phyloP scores from a whole-genome alignment of 2,329 filamentous ascomycete genomes.

The Fusarium coffeatum region DNA sequence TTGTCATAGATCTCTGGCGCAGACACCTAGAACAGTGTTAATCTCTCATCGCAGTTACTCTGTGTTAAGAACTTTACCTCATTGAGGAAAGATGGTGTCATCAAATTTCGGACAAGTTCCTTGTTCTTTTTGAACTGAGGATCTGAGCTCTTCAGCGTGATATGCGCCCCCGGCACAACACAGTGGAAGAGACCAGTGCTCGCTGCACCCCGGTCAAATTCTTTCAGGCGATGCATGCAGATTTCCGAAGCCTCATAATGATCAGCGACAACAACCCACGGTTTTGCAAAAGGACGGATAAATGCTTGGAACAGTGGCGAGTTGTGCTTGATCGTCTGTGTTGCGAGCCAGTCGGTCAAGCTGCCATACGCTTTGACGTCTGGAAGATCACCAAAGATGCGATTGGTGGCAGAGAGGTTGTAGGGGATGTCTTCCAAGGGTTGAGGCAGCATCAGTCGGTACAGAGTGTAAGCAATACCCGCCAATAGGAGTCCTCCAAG shows the following conservation, averaged over 20 bases:
- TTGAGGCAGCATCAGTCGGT: conserved; percentile 17
- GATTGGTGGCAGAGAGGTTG: conserved; percentile 25
- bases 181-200: conserved; percentile 20
- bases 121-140: conserved; percentile 36
- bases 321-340: conserved; percentile 16
- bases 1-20: conserved; percentile 36
- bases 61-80: not conserved
- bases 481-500: conserved; percentile 8
- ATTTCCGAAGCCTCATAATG: conserved; percentile 34
- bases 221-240: conserved; percentile 24
- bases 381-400: conserved; percentile 25
- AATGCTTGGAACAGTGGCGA: conserved; percentile 29
- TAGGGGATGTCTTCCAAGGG: conserved; percentile 26
- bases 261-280: conserved; percentile 31
- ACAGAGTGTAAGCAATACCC: conserved; percentile 17
- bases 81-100: conserved; percentile 24
- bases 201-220: conserved; percentile 24
- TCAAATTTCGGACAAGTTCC: conserved; percentile 34
- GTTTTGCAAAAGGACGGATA: conserved; percentile 22
- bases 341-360: conserved; percentile 28
- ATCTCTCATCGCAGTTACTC: rapidly evolving
- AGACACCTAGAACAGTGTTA: conserved; percentile 11
- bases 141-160: conserved; percentile 23
- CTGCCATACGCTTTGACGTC: conserved; percentile 22
- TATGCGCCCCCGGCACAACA: conserved; percentile 19